Base-by-base conservation (phyloP, 2,329 filamentous ascomycete species). In the Talaromyces funiculosus region DNA sequence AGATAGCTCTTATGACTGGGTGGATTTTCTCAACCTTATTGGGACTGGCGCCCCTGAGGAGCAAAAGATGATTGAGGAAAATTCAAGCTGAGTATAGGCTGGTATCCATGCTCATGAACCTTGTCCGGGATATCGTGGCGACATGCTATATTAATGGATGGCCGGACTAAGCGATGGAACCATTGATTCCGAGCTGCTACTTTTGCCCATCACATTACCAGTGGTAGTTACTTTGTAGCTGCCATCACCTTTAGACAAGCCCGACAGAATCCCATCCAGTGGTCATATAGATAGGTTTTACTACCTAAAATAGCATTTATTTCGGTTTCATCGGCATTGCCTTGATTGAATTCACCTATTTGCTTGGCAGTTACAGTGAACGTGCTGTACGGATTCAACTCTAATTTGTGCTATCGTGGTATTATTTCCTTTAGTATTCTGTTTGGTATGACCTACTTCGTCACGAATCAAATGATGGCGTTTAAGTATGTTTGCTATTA, bases 11-110 rank as follows among this genome's bases (percentile, higher is more conserved):
- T 51, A 20, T 51, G 22, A 37, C 20, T 49, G 9, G 45, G 22
- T 10, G 33, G 10, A 29, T 53, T 22, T 7, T 59, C 43, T 59
- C 57, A 10, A 59, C 4, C 20, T 47, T 53, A 31, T 53, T 35
- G 12, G 35, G 33, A 42, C 20, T 51, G 22, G 20, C 57, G 9
- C 35, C 45, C n/a, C 24, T 37, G 29, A 49, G 43, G 29, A 47
- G 24, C 43, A 29, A 58, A 14, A 49, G 40, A 47, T 51, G 24
- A 74, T 67, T 9, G 69, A 1, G 78, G 78, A 45, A 81, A 74
- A 61, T 77, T 76, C 18, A 78, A 64, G 53, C 77, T 71, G 60
- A 74, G 70, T 59, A 80, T 64, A 0, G 71, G 64, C 3, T 77
- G 20, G 40, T 43, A 14, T 43, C 20, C 20, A 43, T 43, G 40